Evolutionary conservation across 148 eudicot genomes (phyloP), one percentile per base, ranked within the genome.

Genomic region (Spergularia marina): DNA sequence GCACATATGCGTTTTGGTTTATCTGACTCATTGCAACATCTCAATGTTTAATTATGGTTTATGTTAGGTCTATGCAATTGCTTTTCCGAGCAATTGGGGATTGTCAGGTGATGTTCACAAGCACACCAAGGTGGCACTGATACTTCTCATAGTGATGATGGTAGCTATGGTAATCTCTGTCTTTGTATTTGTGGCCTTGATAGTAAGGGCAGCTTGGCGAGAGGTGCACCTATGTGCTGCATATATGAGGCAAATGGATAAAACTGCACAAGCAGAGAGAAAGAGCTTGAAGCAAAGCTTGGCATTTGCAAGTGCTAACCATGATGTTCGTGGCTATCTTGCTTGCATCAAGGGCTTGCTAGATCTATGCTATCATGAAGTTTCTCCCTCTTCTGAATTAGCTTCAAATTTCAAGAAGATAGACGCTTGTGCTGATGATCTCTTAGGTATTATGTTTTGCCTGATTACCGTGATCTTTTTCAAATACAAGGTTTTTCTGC

Each of bases 221-320:
- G 94, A 88, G 79, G 83, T 82, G 82, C 73, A 76, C 23, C 80
- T 93, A 17, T 71, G 86, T 49, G 82, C 89, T 49, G 81, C 83
- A 21, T 85, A 89, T 18, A 84, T 91, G 76, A 89, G 77, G 66
- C 91, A 93, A 78, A 84, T 78, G 91, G 97, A 93, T 72, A 85
- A 89, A 49, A 89, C 93, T 36, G 82, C 80, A 47, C 87, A 93
- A 82, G 89, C 89, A n/a, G 94, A 89, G 78, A 85, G 86, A 70
- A 93, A 87, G 73, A 83, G 84, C 44, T 76, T 85, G 84, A 87
- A 82, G 52, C 90, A 88, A 76, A 91, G 87, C 76, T 65, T 81
- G 36, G 91, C 96, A 4, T 88, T 86, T 66, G 94, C 89, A 2
- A 84, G 81, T 17, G 91, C 97, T 20, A 93, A 87, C 82, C 98